Evolutionary conservation across 1,284 basidiomycete species (phyloP).

Genomic region (Microbotryomycetes sp.): DNA sequence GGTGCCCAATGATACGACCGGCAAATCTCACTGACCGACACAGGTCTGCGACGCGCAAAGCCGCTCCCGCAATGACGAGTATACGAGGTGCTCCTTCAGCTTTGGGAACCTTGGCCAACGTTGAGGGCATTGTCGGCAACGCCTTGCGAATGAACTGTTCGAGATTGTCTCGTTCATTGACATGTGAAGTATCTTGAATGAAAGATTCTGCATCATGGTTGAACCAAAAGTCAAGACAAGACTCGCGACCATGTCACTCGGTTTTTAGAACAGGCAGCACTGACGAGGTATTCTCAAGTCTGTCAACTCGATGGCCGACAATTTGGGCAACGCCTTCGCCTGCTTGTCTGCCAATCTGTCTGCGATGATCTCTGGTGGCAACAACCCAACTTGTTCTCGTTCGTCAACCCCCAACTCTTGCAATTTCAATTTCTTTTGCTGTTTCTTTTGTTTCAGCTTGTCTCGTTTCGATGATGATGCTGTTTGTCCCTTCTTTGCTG

Average conservation of each 20-base stretch:
- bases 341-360: slow-evolving; percentile 42
- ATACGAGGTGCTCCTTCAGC: slow-evolving; percentile 67
- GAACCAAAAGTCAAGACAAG: slow-evolving; percentile 45
- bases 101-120: slow-evolving; percentile 64
- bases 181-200: slow-evolving; percentile 64
- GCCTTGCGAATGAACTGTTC: slow-evolving; percentile 45
- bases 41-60: slow-evolving; percentile 68
- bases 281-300: slow-evolving; percentile 66
- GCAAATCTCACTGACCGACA: slow-evolving; percentile 47
- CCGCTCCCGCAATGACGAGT: slow-evolving; percentile 66
- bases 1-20: too few relatives aligned
- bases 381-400: slow-evolving; percentile 40
- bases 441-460: slow-evolving; percentile 58
- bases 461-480: slow-evolving; percentile 14
- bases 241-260: too few relatives aligned
- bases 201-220: slow-evolving; percentile 59
- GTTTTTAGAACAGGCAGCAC: too few relatives aligned
- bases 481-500: slow-evolving; percentile 5
- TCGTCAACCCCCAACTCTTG: slow-evolving; percentile 45
- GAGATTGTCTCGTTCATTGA: slow-evolving; percentile 61
- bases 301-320: slow-evolving; percentile 62
- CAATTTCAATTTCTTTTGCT: slow-evolving; percentile 59
- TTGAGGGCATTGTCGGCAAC: slow-evolving; percentile 59
- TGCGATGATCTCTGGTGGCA: slow-evolving; percentile 23
- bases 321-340: slow-evolving; percentile 56